These are phyloP conservation scores for Pelargonium citronellum DNA, from an alignment of 441 rosid genomes.

Conservation along the genomic window DNA sequence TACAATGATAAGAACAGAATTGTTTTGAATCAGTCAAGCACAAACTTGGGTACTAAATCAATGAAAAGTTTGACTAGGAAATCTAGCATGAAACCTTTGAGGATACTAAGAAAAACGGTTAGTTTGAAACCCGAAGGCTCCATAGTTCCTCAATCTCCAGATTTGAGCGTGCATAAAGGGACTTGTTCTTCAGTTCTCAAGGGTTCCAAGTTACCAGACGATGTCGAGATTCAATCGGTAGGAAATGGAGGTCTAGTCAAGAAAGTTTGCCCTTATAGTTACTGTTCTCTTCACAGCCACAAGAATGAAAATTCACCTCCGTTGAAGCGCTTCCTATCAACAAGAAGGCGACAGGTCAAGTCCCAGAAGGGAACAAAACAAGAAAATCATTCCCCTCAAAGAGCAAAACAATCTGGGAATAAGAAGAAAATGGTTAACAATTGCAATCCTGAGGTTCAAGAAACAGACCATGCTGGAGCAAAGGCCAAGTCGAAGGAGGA, in stretches of 20 bases:
- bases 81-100: slow-evolving; percentile 36
- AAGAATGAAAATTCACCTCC: slow-evolving; percentile 42
- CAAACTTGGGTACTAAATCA: slow-evolving; percentile 22
- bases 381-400: slow-evolving; percentile 28
- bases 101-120: slow-evolving; percentile 34
- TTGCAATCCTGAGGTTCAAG: slow-evolving; percentile 23
- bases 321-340: slow-evolving; percentile 55
- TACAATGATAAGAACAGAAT: no score
- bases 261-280: slow-evolving; percentile 60
- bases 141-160: slow-evolving; percentile 4
- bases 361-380: slow-evolving; percentile 45
- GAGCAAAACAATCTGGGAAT: slow-evolving; percentile 30
- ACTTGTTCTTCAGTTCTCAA: slow-evolving; percentile 84
- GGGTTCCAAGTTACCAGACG: slow-evolving; percentile 45
- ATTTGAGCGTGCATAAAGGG: slow-evolving; percentile 36
- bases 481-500: neutral
- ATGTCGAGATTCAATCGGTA: slow-evolving; percentile 31
- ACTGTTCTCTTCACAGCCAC: slow-evolving; percentile 83
- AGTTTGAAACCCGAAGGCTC: slow-evolving; percentile 37
- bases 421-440: slow-evolving; percentile 22
- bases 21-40: no score
- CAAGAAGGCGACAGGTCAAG: slow-evolving; percentile 48
- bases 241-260: slow-evolving; percentile 24
- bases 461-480: slow-evolving; percentile 6
- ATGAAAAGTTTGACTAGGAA: slow-evolving; percentile 29